Conservation (phyloP, 2,329 filamentous ascomycete genomes). For the Rugonectria rugulosa region DNA sequence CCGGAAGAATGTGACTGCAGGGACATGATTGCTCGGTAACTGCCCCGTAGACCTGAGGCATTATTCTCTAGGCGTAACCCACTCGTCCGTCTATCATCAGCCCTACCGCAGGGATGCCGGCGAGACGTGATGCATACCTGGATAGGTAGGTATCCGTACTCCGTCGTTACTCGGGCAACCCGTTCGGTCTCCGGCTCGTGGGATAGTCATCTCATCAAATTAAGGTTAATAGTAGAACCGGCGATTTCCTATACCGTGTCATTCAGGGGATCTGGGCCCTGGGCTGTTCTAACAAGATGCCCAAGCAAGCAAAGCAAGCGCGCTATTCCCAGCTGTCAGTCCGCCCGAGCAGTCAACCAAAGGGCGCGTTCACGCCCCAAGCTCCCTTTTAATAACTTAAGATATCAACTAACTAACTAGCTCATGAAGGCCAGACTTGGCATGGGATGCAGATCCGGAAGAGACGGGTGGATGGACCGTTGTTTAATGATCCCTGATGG, state of each 20-base stretch:
- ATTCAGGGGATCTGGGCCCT: neutral
- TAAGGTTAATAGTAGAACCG: conserved; percentile 10
- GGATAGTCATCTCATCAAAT: conserved; percentile 1
- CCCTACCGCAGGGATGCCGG: conserved; percentile 13
- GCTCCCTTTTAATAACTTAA: neutral
- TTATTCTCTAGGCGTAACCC: conserved; percentile 4
- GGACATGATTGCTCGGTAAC: neutral
- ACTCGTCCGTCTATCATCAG: conserved; percentile 14
- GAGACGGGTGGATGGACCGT: neutral
- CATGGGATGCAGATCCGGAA: neutral
- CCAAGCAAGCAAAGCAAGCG: neutral
- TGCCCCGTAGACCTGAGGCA: neutral
- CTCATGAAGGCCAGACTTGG: no score
- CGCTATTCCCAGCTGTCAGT: neutral
- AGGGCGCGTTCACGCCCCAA: neutral
- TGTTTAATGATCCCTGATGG: neutral
- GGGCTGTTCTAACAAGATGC: neutral
- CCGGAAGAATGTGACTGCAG: conserved; percentile 1
- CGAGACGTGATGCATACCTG: no score
- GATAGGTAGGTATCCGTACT: no score
- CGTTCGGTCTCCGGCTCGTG: neutral
- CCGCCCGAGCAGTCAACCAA: neutral
- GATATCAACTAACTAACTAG: no score
- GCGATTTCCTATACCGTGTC: neutral
- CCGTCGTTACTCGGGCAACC: no score